Percentiles rank a stretch among this genome's conserved stretches.
phyloP scores from a whole-genome alignment of 345 rosid genomes.

The Gossypium sturtianum region DNA sequence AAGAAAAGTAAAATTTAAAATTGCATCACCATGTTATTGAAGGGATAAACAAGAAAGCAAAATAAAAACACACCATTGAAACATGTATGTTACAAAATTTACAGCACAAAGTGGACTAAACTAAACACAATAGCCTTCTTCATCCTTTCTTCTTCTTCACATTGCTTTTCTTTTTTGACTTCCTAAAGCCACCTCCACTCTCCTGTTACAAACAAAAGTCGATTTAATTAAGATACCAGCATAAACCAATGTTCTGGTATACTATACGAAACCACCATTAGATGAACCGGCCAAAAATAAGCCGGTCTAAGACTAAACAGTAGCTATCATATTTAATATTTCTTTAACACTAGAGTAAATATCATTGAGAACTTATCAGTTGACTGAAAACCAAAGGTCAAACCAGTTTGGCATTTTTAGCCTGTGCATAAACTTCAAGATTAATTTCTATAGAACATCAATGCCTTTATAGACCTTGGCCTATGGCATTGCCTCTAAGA shows the following conservation, averaged over 20 bases:
- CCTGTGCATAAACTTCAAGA: not conserved
- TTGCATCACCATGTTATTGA: not conserved
- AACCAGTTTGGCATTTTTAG: no score
- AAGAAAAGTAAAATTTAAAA: not conserved
- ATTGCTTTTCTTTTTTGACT: constrained; percentile 38
- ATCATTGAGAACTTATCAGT: no score
- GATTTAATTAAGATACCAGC: not conserved
- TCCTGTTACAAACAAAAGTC: constrained; percentile 37
- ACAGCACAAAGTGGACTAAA: not conserved
- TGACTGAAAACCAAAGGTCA: no score
- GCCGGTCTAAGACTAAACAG: not conserved
- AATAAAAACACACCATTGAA: not conserved
- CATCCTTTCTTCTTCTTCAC: constrained; percentile 29
- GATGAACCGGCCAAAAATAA: not conserved
- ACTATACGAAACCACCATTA: not conserved
- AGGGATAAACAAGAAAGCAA: no score
- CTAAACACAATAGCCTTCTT: not conserved
- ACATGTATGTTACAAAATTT: constrained; percentile 7
- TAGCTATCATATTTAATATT: no score
- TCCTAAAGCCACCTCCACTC: constrained; percentile 34
- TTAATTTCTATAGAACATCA: not conserved
- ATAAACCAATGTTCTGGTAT: not conserved
- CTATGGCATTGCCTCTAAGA: not conserved
- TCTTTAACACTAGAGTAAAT: no score
- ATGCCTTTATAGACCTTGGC: not conserved